A percentile compares a stretch with the other conserved stretches of the same genome.
Conservation (phyloP, 2,329 filamentous ascomycete genomes). For the Exophiala calicioides region DNA sequence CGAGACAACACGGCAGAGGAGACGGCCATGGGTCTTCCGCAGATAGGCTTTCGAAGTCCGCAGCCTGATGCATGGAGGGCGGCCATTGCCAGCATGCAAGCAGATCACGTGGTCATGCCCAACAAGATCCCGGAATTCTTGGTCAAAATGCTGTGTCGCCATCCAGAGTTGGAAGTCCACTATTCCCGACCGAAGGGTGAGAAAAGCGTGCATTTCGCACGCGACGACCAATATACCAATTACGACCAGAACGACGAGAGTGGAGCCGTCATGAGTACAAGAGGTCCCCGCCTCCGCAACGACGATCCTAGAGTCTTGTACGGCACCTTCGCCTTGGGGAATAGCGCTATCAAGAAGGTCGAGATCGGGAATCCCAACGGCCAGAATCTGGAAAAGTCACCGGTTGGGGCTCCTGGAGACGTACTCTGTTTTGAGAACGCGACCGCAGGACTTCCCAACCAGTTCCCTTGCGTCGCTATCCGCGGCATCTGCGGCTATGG, state of each 20-base stretch:
- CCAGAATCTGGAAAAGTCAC: not conserved
- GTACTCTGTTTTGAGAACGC: not conserved
- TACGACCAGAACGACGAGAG: not conserved
- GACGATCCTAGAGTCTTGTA: not conserved
- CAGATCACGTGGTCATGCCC: not conserved
- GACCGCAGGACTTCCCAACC: no score
- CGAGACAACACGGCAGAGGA: constrained; percentile 27
- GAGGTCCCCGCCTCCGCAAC: not conserved
- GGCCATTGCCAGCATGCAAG: not conserved
- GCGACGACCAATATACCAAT: not conserved
- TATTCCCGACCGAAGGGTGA: not conserved
- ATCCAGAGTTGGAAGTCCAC: not conserved
- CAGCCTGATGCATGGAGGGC: not conserved
- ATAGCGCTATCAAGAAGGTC: not conserved
- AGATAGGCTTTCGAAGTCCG: not conserved
- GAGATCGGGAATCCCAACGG: no score
- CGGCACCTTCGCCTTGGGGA: not conserved
- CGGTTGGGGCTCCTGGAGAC: not conserved
- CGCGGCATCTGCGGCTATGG: not conserved
- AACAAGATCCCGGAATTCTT: not conserved
- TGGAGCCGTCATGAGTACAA: not conserved
- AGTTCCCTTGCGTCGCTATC: not conserved
- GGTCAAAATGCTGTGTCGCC: not conserved
- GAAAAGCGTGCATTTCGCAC: not conserved
- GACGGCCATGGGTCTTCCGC: not conserved